Percentiles rank a stretch among this genome's conserved stretches.
Evolutionary conservation across 192 early-diverging fungal species (phyloP).

Genomic region (Linnemannia exigua): DNA sequence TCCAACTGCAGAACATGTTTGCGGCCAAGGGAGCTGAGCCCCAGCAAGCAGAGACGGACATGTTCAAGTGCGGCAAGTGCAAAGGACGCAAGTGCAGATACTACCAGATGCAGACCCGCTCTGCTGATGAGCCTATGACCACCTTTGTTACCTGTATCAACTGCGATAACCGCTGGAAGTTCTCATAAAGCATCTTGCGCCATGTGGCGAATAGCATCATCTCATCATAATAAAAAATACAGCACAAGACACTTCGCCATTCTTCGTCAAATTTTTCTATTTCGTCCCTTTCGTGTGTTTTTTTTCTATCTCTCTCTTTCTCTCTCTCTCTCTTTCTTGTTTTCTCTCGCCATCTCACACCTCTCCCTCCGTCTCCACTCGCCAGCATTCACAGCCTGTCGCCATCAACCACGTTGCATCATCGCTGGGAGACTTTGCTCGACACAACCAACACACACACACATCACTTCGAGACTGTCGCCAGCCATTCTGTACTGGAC

Average conservation of each 20-base stretch:
- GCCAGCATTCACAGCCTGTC: background rate
- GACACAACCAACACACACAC: background rate
- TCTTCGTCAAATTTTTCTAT: background rate
- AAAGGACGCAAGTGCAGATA: constrained; percentile 88
- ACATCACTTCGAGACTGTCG: background rate
- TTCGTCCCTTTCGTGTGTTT: too few relatives aligned
- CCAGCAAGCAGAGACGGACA: constrained; percentile 87
- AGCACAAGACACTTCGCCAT: background rate
- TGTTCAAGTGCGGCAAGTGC: constrained; percentile 97
- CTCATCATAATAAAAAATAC: background rate
- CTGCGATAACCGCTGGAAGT: constrained; percentile 92
- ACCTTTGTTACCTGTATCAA: constrained; percentile 94
- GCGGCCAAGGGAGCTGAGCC: constrained; percentile 83
- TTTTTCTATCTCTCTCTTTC: background rate
- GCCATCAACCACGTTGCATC: background rate
- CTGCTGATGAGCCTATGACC: constrained; percentile 99
- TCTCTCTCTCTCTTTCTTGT: background rate
- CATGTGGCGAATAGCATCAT: background rate
- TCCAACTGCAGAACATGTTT: constrained; percentile 81
- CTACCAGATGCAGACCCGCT: constrained; percentile 97
- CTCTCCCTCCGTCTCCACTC: background rate
- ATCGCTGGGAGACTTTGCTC: background rate
- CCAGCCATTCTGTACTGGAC: background rate
- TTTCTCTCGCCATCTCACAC: background rate
- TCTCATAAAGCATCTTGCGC: constrained; percentile 30